These are phyloP conservation scores for Plantago ovata DNA, from an alignment of 257 asterid species.

Conservation along the genomic window DNA sequence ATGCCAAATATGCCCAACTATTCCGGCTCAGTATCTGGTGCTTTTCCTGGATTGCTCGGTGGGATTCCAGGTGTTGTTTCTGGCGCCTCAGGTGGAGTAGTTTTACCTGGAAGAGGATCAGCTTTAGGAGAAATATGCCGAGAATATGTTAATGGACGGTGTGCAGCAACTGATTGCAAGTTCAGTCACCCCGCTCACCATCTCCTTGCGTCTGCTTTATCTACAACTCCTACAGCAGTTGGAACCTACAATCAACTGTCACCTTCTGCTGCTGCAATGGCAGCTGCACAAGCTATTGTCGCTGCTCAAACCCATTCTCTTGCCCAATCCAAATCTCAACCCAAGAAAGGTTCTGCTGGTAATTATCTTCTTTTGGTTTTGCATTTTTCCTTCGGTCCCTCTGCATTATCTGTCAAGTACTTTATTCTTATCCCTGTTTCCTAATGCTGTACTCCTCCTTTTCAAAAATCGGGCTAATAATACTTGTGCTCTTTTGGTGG, in stretches of 20 bases:
- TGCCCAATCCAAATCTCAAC: slow-evolving; percentile 52
- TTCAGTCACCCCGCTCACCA: slow-evolving; percentile 85
- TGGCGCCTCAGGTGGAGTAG: slow-evolving; percentile 90
- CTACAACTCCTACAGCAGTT: slow-evolving; percentile 64
- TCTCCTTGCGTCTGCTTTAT: slow-evolving; percentile 80
- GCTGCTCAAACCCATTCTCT: slow-evolving; percentile 98
- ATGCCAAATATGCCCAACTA: slow-evolving; percentile 99
- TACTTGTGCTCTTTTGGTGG: not conserved
- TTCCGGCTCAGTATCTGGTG: slow-evolving; percentile 87
- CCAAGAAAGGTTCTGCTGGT: slow-evolving; percentile 62
- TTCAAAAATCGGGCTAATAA: not conserved
- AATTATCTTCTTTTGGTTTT: too few relatives aligned
- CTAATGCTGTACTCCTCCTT: too few relatives aligned
- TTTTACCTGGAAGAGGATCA: slow-evolving; percentile 91
- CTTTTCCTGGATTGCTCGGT: slow-evolving; percentile 94
- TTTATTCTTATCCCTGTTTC: too few relatives aligned
- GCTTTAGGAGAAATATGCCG: slow-evolving; percentile 91
- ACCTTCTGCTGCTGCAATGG: slow-evolving; percentile 99
- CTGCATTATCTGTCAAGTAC: too few relatives aligned
- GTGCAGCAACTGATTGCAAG: slow-evolving; percentile 78
- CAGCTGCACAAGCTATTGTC: slow-evolving; percentile 99
- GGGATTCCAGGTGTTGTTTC: slow-evolving; percentile 88
- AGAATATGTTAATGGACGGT: slow-evolving; percentile 81
- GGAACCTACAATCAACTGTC: slow-evolving; percentile 92
- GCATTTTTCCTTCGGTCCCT: too few relatives aligned